Conservation (phyloP, 2,329 filamentous ascomycete genomes). For the Epichloe baconii region DNA sequence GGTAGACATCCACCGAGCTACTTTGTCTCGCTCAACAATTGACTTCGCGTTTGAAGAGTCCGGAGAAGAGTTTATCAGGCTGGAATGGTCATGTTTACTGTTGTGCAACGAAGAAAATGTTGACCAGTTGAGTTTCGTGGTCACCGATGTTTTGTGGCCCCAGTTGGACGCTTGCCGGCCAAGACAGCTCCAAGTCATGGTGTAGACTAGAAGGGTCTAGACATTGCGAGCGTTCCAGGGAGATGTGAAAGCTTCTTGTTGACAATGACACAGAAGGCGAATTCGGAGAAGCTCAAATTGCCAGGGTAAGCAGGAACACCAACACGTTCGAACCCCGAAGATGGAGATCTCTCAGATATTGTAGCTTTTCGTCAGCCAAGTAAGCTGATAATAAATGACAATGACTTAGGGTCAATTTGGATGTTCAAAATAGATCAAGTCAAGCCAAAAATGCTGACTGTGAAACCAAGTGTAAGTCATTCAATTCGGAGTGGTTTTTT, state of each 20-base stretch:
- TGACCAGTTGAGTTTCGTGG: slow-evolving; percentile 2
- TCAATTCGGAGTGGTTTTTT: neutral
- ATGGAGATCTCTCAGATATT: too few relatives aligned
- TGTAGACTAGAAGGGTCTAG: slow-evolving; percentile 9
- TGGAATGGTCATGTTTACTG: slow-evolving; percentile 3
- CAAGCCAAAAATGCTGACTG: neutral
- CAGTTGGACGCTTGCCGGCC: slow-evolving; percentile 25
- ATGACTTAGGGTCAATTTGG: too few relatives aligned
- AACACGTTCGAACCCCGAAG: too few relatives aligned
- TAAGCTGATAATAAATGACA: neutral
- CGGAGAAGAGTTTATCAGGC: neutral
- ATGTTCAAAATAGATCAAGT: neutral
- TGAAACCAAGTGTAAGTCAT: slow-evolving; percentile 5
- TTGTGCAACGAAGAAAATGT: neutral
- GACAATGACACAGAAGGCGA: neutral
- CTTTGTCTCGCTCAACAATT: neutral
- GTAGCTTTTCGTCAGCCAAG: too few relatives aligned
- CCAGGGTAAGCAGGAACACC: too few relatives aligned
- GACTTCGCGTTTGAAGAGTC: neutral
- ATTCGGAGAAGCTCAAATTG: neutral
- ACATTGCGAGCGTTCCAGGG: neutral
- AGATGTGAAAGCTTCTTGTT: neutral
- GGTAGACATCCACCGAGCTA: slow-evolving; percentile 17
- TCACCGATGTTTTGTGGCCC: slow-evolving; percentile 10
- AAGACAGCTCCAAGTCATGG: slow-evolving; percentile 27